Evolutionary conservation across 169 alveolate species (phyloP).

Genomic region (Eimeria maxima): DNA sequence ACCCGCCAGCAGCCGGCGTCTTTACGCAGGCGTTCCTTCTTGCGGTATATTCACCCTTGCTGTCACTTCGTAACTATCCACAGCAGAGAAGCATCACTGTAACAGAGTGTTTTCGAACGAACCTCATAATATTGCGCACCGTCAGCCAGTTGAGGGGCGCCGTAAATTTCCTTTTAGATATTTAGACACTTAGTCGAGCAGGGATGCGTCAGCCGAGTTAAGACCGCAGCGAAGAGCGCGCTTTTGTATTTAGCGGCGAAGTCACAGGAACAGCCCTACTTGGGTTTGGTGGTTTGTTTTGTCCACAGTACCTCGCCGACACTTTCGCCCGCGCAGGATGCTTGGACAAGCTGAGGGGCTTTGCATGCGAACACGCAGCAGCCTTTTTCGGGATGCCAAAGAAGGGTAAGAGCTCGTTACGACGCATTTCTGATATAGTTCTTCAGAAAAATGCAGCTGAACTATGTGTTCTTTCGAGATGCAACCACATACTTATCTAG

Average conservation of each 20-base stretch:
- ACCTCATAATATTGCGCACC: neutral
- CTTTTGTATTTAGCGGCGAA: neutral
- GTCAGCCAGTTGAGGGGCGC: too few species aligned
- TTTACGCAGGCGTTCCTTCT: constrained; percentile 83
- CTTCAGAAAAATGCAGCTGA: too few species aligned
- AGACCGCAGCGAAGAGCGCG: neutral
- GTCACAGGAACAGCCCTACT: neutral
- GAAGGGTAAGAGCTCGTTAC: constrained; percentile 27
- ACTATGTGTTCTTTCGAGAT: neutral
- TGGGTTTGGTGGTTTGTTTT: neutral
- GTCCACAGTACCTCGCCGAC: constrained; percentile 80
- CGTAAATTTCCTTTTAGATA: neutral
- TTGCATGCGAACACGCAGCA: constrained; percentile 78
- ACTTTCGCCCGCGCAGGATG: constrained; percentile 74
- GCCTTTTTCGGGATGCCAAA: constrained; percentile 72
- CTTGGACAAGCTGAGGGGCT: constrained; percentile 76
- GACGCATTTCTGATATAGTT: neutral
- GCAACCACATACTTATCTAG: neutral
- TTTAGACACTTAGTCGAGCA: too few species aligned
- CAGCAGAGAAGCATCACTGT: neutral
- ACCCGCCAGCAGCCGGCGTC: constrained; percentile 84
- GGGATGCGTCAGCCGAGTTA: neutral
- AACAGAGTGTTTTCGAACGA: neutral
- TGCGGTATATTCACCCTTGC: constrained; percentile 63
- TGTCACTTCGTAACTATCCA: neutral